Conservation (phyloP, 148 eudicot genomes). For the Heliosperma pusillum region DNA sequence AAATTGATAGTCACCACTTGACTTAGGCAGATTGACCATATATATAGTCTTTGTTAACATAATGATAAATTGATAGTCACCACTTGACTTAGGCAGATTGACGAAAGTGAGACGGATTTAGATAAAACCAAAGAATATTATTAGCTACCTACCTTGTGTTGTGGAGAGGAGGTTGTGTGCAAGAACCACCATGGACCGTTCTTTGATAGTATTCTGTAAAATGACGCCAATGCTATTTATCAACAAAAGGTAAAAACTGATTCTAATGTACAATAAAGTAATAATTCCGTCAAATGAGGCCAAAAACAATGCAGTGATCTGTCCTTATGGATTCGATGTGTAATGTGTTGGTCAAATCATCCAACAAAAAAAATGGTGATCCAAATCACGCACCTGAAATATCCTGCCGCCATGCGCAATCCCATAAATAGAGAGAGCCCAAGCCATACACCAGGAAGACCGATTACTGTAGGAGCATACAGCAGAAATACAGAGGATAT, state of each 20-base stretch:
- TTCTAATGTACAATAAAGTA: not conserved
- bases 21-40: not conserved
- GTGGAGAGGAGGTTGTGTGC: conserved; percentile 39
- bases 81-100: not conserved
- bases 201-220: conserved; percentile 47
- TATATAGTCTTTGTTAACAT: too few species aligned
- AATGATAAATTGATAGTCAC: not conserved
- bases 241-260: not conserved
- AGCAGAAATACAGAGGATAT: conserved; percentile 67
- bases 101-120: not conserved
- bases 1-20: not conserved
- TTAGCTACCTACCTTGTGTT: conserved; percentile 28
- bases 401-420: conserved; percentile 69
- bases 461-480: conserved; percentile 56
- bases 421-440: conserved; percentile 87
- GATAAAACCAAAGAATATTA: not conserved
- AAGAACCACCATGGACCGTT: conserved; percentile 91
- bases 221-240: not conserved
- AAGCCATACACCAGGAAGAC: conserved; percentile 89
- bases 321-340: not conserved
- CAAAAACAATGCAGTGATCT: not conserved
- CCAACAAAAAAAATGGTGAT: not conserved
- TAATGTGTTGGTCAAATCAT: not conserved
- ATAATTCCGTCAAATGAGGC: not conserved
- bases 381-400: conserved; percentile 46